Base-by-base conservation (phyloP, 1,139 yeast genomes). In the Geotrichum phurueaensis region DNA sequence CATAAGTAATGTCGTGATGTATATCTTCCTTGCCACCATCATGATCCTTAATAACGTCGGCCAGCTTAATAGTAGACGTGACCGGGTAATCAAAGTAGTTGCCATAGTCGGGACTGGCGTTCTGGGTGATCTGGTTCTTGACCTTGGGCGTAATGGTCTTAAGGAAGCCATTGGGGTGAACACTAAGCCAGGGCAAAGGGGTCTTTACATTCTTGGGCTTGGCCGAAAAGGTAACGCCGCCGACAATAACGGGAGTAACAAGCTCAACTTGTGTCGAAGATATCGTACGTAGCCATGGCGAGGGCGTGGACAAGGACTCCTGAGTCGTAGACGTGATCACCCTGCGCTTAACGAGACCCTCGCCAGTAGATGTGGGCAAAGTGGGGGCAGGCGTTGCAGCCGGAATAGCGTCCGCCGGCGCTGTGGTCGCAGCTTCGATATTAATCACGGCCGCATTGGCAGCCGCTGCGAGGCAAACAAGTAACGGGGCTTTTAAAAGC, bases 201-300 rank as follows among this genome's bases (percentile, higher is more conserved):
- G 86, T 78, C 23, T 89, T 83, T 10, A 86, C 82, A 9, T 74
- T 73, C 0, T 89, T 83, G 1, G 96, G 96, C 68, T 84, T 83
- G 13, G 86, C 89, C 61, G 84, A 81, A 70, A 90, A 86, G 0
- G 96, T 88, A 58, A 90, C 89, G 25, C 94, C 94, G 36, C 83
- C 89, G 68, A 89, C 81, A 48, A 89, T 89, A 0, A 92, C 85
- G 15, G 97, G 97, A 0, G 85, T 83, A 47, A 90, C 94, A 36
- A 87, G 78, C 70, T 87, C 95, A 13, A 71, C 76, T 9, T 79
- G 70, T 0, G 81, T 73, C 1, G 79, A 78, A 62, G 84, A 83
- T 51, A 87, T 81, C 0, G 96, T 89, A 69, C 96, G 81, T 13
- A 81, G 63, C 97, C 97, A 90, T 4, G 91, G 86, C 59, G 78